These are phyloP conservation scores for Tephrocybe sp. DNA, from an alignment of 768 basidiomycete genomes.

Conservation along the genomic window DNA sequence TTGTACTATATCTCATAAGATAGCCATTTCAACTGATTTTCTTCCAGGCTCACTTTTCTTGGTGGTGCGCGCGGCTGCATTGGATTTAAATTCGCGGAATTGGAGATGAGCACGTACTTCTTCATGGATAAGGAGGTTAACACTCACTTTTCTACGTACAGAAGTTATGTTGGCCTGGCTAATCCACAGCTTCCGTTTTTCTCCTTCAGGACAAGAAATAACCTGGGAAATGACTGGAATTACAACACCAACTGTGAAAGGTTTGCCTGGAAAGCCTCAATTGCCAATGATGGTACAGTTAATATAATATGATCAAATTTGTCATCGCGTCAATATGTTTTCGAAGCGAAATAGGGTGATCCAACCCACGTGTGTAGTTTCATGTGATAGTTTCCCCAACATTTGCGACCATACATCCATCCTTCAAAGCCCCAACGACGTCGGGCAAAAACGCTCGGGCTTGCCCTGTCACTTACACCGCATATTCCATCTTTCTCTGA, in stretches of 20 bases:
- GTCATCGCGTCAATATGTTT: no score
- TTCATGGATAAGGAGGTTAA: background rate
- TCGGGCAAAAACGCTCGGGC: no score
- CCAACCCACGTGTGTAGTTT: no score
- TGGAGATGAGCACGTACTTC: slow-evolving; percentile 44
- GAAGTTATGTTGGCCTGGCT: slow-evolving; percentile 27
- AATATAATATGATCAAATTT: background rate
- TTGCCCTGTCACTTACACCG: background rate
- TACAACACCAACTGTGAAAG: slow-evolving; percentile 20
- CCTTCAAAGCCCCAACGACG: background rate
- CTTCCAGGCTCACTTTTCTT: slow-evolving; percentile 40
- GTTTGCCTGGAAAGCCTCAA: slow-evolving; percentile 6
- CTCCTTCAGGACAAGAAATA: slow-evolving; percentile 22
- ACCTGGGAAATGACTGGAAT: slow-evolving; percentile 28
- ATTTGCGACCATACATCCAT: no score
- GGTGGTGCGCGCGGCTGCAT: slow-evolving; percentile 45
- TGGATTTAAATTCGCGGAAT: slow-evolving; percentile 53
- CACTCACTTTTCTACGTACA: slow-evolving; percentile 2
- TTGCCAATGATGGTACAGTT: slow-evolving; percentile 5
- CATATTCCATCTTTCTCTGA: background rate
- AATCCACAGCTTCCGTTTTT: slow-evolving; percentile 27
- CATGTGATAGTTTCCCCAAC: no score
- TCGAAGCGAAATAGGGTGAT: no score
- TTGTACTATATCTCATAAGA: background rate
- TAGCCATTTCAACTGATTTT: background rate